Conservation (phyloP, 192 early-diverging fungal species). For the Podila epigama region DNA sequence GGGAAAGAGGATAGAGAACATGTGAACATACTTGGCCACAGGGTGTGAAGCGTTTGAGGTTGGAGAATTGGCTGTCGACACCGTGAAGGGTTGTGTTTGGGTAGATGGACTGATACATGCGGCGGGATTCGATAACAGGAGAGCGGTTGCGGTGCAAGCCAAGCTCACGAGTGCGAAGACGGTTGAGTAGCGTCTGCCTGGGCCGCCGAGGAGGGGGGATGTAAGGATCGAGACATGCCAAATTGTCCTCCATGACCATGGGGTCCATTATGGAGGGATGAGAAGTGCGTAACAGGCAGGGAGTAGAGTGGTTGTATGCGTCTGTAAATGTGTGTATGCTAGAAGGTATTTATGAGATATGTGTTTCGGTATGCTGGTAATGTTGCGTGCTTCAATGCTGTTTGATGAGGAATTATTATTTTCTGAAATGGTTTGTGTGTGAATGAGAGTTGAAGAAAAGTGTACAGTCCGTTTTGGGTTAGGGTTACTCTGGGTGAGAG, state of each 20-base stretch:
- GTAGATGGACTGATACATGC: constrained; percentile 33
- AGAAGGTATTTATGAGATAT: background rate
- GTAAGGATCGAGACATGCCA: background rate
- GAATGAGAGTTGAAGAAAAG: too few species aligned
- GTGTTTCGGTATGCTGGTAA: too few species aligned
- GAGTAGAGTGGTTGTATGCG: too few species aligned
- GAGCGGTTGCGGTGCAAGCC: constrained; percentile 20
- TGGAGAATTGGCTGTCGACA: constrained; percentile 37
- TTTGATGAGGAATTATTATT: too few species aligned
- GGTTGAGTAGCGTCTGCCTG: constrained; percentile 19
- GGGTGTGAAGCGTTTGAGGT: constrained; percentile 42
- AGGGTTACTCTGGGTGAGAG: too few species aligned
- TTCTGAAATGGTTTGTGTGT: too few species aligned
- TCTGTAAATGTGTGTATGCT: too few species aligned
- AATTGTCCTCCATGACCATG: background rate
- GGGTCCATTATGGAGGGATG: too few species aligned
- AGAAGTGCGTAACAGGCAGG: too few species aligned
- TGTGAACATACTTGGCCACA: constrained; percentile 28
- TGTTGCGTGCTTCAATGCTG: too few species aligned
- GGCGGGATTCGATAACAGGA: constrained; percentile 14
- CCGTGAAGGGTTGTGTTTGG: constrained; percentile 42
- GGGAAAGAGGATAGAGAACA: background rate
- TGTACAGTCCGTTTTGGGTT: too few species aligned
- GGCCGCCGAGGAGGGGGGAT: constrained; percentile 19
- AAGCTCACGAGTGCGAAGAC: constrained; percentile 23